Evolutionary conservation across 306 rosid genomes (phyloP).

Genomic region (Urtica urens): DNA sequence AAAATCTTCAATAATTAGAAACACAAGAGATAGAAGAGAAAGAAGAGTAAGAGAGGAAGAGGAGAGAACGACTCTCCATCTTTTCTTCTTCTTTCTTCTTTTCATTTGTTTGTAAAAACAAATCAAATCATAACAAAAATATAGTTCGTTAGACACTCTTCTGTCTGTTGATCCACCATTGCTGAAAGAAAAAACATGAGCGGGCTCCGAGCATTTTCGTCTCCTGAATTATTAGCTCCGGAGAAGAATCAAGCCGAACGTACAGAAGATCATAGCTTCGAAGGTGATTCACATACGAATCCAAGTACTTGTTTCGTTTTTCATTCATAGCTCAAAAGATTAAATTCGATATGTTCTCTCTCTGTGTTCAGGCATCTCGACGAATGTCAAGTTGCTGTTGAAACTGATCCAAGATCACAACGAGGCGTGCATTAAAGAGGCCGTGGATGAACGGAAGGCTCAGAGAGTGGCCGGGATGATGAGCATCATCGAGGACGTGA

Average conservation of each 20-base stretch:
- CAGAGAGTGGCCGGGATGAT: conserved; percentile 83
- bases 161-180: conserved; percentile 11
- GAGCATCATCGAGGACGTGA: conserved; percentile 52
- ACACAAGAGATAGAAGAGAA: conserved; percentile 11
- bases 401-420: conserved; percentile 71
- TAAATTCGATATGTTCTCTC: background rate
- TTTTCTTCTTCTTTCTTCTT: conserved; percentile 39
- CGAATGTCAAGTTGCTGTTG: conserved; percentile 52
- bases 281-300: conserved; percentile 34
- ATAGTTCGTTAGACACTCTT: conserved; percentile 7
- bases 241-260: conserved; percentile 20
- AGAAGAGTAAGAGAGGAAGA: conserved; percentile 11
- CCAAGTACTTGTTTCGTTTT: background rate
- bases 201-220: conserved; percentile 38
- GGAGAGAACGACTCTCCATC: conserved; percentile 41
- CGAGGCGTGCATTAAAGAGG: conserved; percentile 41
- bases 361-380: conserved; percentile 38
- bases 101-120: background rate
- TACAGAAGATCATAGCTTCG: conserved; percentile 35
- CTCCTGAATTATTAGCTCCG: conserved; percentile 36
- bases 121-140: no score
- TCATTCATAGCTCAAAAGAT: background rate
- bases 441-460: conserved; percentile 35
- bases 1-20: conserved; percentile 5
- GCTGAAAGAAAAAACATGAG: conserved; percentile 24